These are phyloP conservation scores for Phytophthora uliginosa DNA, from an alignment of 352 stramenopile genomes.

Conservation along the genomic window DNA sequence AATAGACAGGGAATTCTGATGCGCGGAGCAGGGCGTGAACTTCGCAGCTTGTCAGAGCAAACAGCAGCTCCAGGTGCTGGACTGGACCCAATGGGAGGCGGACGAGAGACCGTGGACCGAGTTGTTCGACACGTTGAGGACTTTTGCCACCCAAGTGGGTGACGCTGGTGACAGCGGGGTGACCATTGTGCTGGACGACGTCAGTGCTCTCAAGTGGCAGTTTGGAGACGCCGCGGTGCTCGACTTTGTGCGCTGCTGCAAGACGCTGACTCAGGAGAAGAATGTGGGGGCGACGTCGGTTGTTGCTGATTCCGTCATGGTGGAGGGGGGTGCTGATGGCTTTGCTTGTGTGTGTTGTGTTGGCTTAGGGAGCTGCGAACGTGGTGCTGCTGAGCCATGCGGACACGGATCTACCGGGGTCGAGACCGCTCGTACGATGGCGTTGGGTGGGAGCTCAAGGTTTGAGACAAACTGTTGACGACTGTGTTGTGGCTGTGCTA, in stretches of 20 bases:
- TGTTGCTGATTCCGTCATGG: not conserved
- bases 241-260: constrained; percentile 73
- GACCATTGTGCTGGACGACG: constrained; percentile 75
- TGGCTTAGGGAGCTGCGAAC: constrained; percentile 45
- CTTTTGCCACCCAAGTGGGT: constrained; percentile 1
- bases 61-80: constrained; percentile 49
- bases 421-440: constrained; percentile 26
- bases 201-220: constrained; percentile 68
- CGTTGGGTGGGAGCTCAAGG: not conserved
- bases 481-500: not conserved
- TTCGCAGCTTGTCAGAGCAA: constrained; percentile 45
- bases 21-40: constrained; percentile 53
- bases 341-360: not conserved
- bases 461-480: not conserved
- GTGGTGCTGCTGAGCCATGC: constrained; percentile 69
- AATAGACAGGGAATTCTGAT: not conserved
- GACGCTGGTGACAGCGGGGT: constrained; percentile 25
- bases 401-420: constrained; percentile 48
- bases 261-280: constrained; percentile 58
- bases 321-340: not conserved
- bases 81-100: constrained; percentile 43
- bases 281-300: constrained; percentile 37
- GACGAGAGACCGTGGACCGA: constrained; percentile 17
- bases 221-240: constrained; percentile 55
- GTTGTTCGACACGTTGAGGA: constrained; percentile 50